Evolutionary conservation across 768 basidiomycete genomes (phyloP), one percentile per base, ranked within the genome.

Genomic region (Panellus pusillus): DNA sequence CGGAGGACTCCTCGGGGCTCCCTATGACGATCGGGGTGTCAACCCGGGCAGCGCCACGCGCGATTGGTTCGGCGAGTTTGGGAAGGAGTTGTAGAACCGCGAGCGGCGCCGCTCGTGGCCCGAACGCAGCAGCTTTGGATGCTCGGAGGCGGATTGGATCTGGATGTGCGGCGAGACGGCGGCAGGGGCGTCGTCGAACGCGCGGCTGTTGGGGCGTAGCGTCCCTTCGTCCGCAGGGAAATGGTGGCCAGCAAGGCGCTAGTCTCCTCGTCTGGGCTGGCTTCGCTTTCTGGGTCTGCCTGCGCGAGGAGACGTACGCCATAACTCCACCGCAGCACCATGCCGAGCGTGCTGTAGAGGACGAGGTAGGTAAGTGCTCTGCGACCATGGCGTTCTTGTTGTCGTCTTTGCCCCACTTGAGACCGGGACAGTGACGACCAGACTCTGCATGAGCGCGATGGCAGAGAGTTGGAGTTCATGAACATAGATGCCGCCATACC

Each of bases 381-480:
- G 28, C 95, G 28, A 98, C 79, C 91, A 96, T 98, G 19, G 87
- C 84, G 60, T 95, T 80, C 60, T 83, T 79, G 64, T 83, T 89
- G 66, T 98, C 95, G 50, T 90, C 82, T 3, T 73, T 57, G 9
- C 79, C 86, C 92, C 93, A 93, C 63, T 87, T 89, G 29, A 96
- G 77, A 5, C 83, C 84, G 0, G 86, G 0, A 96, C 92, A 12
- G 90, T 87, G 50, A 88, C 72, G 9, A 91, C 91, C 17, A 98
- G 83, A 56, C 84, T 87, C 68, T 97, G 89, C 84, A 98, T 91
- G 29, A 99, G 77, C 0, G 96, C 96, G 54, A 98, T 92, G 0
- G 96, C 6, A 99, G 81, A 0, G 92, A 92, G 67, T 98, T 98
- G 3, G 90, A 92, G 69, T 94, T 96, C 87, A 93, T 90, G 75